Conservation (phyloP, 2,329 filamentous ascomycete genomes). For the Pyrenophora teres region DNA sequence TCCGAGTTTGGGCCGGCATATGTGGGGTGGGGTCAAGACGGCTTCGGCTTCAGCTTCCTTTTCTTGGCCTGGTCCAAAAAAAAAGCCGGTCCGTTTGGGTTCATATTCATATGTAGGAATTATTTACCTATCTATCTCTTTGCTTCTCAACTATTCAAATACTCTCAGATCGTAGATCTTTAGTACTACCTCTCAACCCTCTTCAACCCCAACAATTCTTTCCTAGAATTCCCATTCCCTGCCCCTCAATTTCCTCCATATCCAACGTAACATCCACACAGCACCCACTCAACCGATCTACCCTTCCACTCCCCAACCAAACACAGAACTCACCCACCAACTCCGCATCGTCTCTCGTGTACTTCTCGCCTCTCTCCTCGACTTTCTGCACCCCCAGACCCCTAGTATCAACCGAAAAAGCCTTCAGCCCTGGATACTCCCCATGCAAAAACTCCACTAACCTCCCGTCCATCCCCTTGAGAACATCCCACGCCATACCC, state of each 20-base stretch:
- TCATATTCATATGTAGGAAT: too few species aligned
- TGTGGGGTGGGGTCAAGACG: too few species aligned
- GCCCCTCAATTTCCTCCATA: neutral
- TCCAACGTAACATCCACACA: neutral
- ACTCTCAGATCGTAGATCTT: too few species aligned
- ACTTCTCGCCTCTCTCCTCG: neutral
- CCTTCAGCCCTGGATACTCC: neutral
- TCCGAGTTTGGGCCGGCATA: neutral
- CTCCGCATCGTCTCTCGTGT: neutral
- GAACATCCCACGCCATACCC: neutral
- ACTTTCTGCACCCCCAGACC: neutral
- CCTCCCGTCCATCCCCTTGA: neutral
- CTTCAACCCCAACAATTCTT: neutral
- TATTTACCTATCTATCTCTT: too few species aligned
- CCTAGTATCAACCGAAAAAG: neutral
- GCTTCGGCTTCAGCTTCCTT: too few species aligned
- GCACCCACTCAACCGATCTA: neutral
- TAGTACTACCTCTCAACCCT: too few species aligned
- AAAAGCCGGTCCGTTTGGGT: too few species aligned
- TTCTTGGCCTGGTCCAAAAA: too few species aligned
- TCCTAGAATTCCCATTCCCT: neutral
- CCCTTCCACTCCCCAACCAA: neutral
- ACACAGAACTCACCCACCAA: neutral
- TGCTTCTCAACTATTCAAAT: too few species aligned
- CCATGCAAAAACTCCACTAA: neutral